A percentile compares a stretch with the other conserved stretches of the same genome.
Evolutionary conservation across 176 grass and related monocot genomes (phyloP).

Genomic region (Zea luxurians): DNA sequence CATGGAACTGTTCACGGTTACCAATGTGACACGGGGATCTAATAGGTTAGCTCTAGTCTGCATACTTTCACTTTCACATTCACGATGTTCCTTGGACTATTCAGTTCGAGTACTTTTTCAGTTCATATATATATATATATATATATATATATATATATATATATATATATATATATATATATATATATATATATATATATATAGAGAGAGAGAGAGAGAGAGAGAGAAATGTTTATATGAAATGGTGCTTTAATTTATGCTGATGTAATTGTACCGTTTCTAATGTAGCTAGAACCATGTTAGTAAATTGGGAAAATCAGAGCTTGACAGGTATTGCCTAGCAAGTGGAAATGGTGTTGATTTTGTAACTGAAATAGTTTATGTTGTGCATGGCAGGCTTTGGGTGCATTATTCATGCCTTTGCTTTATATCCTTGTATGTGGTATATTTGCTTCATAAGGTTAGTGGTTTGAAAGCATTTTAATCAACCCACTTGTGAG

Average conservation of each 20-base stretch:
- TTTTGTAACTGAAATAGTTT: background rate
- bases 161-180: no score
- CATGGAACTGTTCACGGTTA: slow-evolving; percentile 79
- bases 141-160: no score
- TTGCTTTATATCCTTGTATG: slow-evolving; percentile 76
- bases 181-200: no score
- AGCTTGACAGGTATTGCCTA: background rate
- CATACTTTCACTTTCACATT: background rate
- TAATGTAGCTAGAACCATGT: background rate
- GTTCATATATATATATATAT: background rate
- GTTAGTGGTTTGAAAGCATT: slow-evolving; percentile 29
- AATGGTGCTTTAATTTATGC: background rate
- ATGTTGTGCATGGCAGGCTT: slow-evolving; percentile 57
- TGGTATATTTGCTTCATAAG: slow-evolving; percentile 74
- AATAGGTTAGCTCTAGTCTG: slow-evolving; percentile 49
- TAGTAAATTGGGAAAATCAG: background rate
- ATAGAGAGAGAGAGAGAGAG: no score
- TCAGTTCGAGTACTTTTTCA: background rate
- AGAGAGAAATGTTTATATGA: background rate
- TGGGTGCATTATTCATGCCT: slow-evolving; percentile 90
- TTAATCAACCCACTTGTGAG: background rate
- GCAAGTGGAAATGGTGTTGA: background rate
- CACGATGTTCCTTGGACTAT: background rate
- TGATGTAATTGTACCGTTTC: background rate
- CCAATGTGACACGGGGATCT: slow-evolving; percentile 61